Conservation (phyloP, 345 rosid species). For the Raphanus raphanistrum region DNA sequence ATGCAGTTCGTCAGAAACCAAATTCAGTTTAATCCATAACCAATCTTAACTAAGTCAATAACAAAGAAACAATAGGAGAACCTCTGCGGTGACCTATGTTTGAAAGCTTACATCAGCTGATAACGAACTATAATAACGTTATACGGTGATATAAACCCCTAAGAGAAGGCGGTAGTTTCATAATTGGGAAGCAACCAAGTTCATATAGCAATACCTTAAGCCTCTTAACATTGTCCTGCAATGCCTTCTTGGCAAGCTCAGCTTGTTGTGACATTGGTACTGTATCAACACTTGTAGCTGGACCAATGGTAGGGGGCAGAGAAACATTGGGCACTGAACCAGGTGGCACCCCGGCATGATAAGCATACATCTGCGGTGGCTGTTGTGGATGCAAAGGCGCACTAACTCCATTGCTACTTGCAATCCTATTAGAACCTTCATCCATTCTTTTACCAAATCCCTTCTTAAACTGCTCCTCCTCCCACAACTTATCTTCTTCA, state of each 20-base stretch:
- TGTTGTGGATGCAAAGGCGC: conserved; percentile 35
- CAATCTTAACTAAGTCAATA: conserved; percentile 11
- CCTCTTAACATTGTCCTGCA: conserved; percentile 55
- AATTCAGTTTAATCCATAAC: background rate
- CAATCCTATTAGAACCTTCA: conserved; percentile 50
- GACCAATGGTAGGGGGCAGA: conserved; percentile 51
- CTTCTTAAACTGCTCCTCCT: conserved; percentile 90
- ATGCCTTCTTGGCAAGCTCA: conserved; percentile 70
- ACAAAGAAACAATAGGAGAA: conserved; percentile 6
- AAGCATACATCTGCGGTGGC: conserved; percentile 45
- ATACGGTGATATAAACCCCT: background rate
- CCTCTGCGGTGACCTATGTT: background rate
- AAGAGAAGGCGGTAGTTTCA: conserved; percentile 9
- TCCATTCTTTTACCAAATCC: conserved; percentile 87
- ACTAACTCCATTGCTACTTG: conserved; percentile 32
- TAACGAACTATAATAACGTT: conserved; percentile 22
- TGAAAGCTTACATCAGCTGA: background rate
- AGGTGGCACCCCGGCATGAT: conserved; percentile 35
- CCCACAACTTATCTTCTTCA: conserved; percentile 89
- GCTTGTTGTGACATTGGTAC: conserved; percentile 74
- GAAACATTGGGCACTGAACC: conserved; percentile 35
- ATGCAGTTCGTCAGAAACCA: conserved; percentile 24
- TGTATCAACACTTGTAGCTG: conserved; percentile 49
- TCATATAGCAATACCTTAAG: conserved; percentile 55
- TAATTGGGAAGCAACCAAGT: conserved; percentile 8